Evolutionary conservation across 2,329 filamentous ascomycete genomes (phyloP), one percentile per base, ranked within the genome.

Genomic region (Plenodomus biglobosus): DNA sequence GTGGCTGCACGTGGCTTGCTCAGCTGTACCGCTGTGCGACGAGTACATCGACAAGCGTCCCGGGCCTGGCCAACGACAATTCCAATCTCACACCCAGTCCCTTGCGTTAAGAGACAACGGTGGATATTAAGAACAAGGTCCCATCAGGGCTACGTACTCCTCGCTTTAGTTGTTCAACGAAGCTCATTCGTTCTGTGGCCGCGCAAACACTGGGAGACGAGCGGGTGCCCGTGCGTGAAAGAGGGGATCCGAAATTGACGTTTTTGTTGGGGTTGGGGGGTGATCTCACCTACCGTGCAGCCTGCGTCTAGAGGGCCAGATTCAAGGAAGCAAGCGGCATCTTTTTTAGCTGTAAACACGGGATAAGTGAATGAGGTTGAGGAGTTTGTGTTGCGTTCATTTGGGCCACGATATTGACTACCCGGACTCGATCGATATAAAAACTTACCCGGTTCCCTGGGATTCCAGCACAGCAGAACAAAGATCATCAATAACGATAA

Each of bases 161-260:
- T 37, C 18, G 35, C 16, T 37, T 32, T 15, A 11, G 8, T 15
- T 11, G 13, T 15, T 15, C 38, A 30, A 40, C 13, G 35, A 20
- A 20, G 8, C 7, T 18, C 16, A 37, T 37, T 18, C 15, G 16
- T 18, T 4, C 35, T 20, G 16, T 8, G 8, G 16, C 16, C 35
- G 8, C 16, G 16, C 16, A 37, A 37, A 18, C 8, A 17, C 19
- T 21, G 34, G 40, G 40, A 42, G 35, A 27, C 40, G 40, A 42
- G 35, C 20, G 22, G 41, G 19, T 30, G 30, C 8, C 32, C 6
- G 32, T 32, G 16, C 41, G 40, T 21, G 19, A 22, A 18, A 45
- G 51, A 45, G 48, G 46, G 41, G 24, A 43, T 34, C 40, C 36
- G 30, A 35, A 22, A 27, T 21, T 34, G 20, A 39, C 24, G 38